Base-by-base conservation (phyloP, 2,329 filamentous ascomycete genomes). In the Colletotrichum caudatum region DNA sequence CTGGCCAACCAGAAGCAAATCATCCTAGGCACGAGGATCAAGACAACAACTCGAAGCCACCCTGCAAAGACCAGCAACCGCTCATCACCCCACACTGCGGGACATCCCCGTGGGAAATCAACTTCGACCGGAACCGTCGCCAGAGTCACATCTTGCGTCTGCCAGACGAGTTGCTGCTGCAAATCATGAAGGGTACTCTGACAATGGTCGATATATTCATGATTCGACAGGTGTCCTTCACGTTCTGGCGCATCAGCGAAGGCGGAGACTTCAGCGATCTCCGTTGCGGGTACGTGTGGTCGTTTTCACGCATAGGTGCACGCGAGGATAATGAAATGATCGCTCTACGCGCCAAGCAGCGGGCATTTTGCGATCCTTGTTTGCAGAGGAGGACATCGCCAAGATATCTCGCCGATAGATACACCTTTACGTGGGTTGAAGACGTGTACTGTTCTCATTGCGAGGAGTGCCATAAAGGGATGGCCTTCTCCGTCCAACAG, bases 361-460 rank as follows among this genome's bases (percentile, higher is more conserved):
- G 14, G 9, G 53, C 54, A 11, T 44, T 59, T 41, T 66, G 64
- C 33, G 16, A n/a, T 18, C 7, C 3, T 1, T 59, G 53, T 48
- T 33, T 12, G 2, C 8, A 37, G 5, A 50, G n/a, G 26, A 48
- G 26, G 23, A 2, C 16, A 4, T 39, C 41, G 2, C 7, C 2
- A 5, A 7, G 1, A 11, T 50, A 18, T 1, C 29, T 11, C 18
- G 18, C 3, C 4, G 48, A 50, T 11, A 26, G 11, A 14, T 0
- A 5, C 5, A 14, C 0, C 9, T 26, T 14, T 3, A 1, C 0
- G n/a, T n/a, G n/a, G n/a, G n/a, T n/a, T n/a, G 5, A 16, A 20
- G 6, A 0, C 5, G 29, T 51, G 48, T 18, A 29, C 12, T 51
- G 48, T 6, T 18, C 23, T 8, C 12, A 51, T 51, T 51, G 48